These are phyloP conservation scores for Colletotrichum tofieldiae DNA, from an alignment of 2,329 filamentous ascomycete genomes.

Conservation along the genomic window DNA sequence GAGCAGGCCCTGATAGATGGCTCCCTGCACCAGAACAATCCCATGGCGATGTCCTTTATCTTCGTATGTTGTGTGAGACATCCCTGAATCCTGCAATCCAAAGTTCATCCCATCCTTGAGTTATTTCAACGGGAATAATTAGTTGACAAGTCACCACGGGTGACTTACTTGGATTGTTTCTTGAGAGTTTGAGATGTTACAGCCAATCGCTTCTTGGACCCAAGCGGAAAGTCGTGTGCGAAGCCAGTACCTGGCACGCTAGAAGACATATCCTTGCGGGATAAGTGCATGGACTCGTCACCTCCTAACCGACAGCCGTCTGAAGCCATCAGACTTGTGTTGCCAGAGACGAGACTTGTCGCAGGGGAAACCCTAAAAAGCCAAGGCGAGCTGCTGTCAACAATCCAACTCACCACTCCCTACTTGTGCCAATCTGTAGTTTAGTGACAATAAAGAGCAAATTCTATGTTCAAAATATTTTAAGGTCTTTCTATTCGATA, in stretches of 20 bases:
- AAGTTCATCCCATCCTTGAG: not conserved
- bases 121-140: not conserved
- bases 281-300: not conserved
- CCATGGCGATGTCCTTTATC: too few species aligned
- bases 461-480: too few species aligned
- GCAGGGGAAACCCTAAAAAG: not conserved
- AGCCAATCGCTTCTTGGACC: slow-evolving; percentile 1
- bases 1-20: not conserved
- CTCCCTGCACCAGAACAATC: not conserved
- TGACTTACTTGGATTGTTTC: not conserved
- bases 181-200: not conserved
- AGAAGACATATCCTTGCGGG: not conserved
- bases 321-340: not conserved
- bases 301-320: not conserved
- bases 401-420: not conserved
- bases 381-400: not conserved
- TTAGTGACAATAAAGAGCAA: too few species aligned
- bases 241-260: not conserved
- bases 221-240: not conserved
- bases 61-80: too few species aligned
- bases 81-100: not conserved
- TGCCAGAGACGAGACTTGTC: not conserved
- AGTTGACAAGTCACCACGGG: not conserved
- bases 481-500: too few species aligned
- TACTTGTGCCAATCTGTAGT: too few species aligned